Base-by-base conservation (phyloP, 805 yeast genomes). In the Ogataea nakhonphanomensis region DNA sequence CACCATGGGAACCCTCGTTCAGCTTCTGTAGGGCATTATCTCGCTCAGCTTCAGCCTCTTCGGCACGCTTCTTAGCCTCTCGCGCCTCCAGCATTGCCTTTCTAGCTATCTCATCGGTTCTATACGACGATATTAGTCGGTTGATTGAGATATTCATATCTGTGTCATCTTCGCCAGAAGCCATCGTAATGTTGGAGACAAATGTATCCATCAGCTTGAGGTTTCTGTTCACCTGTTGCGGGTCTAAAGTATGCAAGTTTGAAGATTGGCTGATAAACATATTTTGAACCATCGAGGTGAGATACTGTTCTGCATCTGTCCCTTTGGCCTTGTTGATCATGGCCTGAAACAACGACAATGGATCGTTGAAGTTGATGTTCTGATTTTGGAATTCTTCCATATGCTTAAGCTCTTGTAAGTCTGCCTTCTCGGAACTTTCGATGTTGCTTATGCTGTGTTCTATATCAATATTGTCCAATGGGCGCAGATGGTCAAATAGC, bases 51-150 rank as follows among this genome's bases (percentile, higher is more conserved):
- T 64, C 66, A 3, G 74, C 71, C 46, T 67, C 69, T 12, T 62
- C 65, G 7, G 66, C 68, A 11, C 59, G 52, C 41, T 59, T 64
- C 43, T 64, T 64, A 25, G 64, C 68, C 15, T 59, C 66, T 35
- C 62, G 67, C n/a, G 65, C 62, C 44, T 71, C 74, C 59, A 43
- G 62, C 49, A 48, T 68, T 57, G 96, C 95, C 44, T 84, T 72
- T 37, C 79, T 70, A 9, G 95, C 95, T 63, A 82, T 81, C 39
- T 87, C 95, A 58, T 91, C 96, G 0, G 96, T 85, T 50, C 81
- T 80, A 55, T 90, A 70, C 21, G 84, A 73, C 30, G 87, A 80
- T 43, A 78, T 70, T 33, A 91, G 66, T 40, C 79, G 70, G 53
- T 85, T 88, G 25, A 90, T 79, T 1, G 95, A 86, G 34, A 84